Conservation (phyloP, 106 monocot species). For the Alisma plantagoaquatica region DNA sequence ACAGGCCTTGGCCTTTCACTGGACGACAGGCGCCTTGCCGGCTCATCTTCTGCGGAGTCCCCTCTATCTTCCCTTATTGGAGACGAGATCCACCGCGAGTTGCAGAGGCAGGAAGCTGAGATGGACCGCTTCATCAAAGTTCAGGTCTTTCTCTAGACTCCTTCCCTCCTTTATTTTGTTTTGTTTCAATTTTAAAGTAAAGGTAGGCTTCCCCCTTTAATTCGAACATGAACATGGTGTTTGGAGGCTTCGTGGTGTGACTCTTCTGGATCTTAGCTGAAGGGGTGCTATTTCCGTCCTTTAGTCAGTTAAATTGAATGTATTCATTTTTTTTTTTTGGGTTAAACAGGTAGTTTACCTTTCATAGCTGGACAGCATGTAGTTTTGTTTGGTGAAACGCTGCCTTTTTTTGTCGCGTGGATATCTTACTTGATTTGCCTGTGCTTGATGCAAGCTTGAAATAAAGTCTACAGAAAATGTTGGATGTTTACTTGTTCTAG, state of each 20-base stretch:
- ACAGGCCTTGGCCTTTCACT: slow-evolving; percentile 51
- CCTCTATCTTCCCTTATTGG: slow-evolving; percentile 29
- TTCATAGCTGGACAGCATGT: too few species aligned
- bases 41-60: slow-evolving; percentile 27
- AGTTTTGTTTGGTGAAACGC: too few species aligned
- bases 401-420: too few species aligned
- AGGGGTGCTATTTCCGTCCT: neutral
- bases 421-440: too few species aligned
- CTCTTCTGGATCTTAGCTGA: neutral
- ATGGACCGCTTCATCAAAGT: slow-evolving; percentile 57
- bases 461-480: too few species aligned
- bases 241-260: neutral
- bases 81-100: slow-evolving; percentile 50
- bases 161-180: neutral
- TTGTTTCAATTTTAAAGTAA: too few species aligned
- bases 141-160: slow-evolving; percentile 27
- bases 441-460: too few species aligned
- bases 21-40: slow-evolving; percentile 27
- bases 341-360: too few species aligned
- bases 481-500: too few species aligned
- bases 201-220: too few species aligned
- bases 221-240: neutral
- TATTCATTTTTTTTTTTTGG: neutral
- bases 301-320: neutral
- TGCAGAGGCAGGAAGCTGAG: slow-evolving; percentile 66